These are phyloP conservation scores for Chytridium lagenaria DNA, from an alignment of 371 early-diverging fungal genomes.

Conservation along the genomic window DNA sequence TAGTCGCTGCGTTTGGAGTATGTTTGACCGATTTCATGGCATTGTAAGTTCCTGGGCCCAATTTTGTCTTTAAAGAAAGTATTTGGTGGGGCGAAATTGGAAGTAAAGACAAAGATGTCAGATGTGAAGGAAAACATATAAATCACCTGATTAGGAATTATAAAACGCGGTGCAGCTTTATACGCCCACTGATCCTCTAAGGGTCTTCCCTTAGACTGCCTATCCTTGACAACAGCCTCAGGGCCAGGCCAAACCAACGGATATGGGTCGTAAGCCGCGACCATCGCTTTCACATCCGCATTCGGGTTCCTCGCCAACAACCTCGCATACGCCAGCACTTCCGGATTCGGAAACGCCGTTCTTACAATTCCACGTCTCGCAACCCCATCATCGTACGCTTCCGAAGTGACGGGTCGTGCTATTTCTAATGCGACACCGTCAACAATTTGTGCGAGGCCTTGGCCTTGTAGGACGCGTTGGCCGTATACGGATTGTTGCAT, in stretches of 20 bases:
- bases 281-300: constrained; percentile 34
- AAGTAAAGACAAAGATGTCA: neutral
- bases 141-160: neutral
- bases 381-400: neutral
- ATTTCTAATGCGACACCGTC: constrained; percentile 5
- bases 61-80: too few species aligned
- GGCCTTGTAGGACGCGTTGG: neutral
- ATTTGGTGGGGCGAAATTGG: neutral
- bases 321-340: constrained; percentile 27
- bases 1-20: neutral
- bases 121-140: neutral
- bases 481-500: constrained; percentile 6
- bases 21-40: neutral
- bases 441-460: neutral
- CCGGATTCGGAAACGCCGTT: constrained; percentile 26
- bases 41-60: constrained; percentile 9
- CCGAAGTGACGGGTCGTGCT: neutral
- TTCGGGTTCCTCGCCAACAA: constrained; percentile 24
- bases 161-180: constrained; percentile 1
- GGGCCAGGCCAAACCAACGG: constrained; percentile 29
- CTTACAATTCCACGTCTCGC: neutral
- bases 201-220: constrained; percentile 22
- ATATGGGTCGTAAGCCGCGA: constrained; percentile 36
- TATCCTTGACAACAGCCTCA: constrained; percentile 17
- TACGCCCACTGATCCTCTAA: constrained; percentile 28